Evolutionary conservation across 768 basidiomycete species (phyloP).

Genomic region (Roridomyces roridus): DNA sequence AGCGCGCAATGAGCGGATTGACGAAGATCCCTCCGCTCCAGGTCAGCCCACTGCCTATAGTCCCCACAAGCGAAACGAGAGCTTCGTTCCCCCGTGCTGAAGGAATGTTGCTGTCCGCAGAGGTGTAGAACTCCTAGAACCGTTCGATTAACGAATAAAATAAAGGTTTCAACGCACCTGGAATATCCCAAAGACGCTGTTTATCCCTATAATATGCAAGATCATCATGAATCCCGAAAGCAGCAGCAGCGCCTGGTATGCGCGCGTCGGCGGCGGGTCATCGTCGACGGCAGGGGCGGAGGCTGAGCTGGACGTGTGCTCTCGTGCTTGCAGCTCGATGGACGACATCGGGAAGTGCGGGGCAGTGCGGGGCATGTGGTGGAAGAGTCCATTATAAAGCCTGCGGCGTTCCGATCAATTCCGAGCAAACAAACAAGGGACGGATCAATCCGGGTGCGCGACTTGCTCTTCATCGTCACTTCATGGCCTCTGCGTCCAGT

Average conservation of each 20-base stretch:
- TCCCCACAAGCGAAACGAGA: slow-evolving; percentile 47
- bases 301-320: no score
- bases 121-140: slow-evolving; percentile 55
- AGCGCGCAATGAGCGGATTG: slow-evolving; percentile 42
- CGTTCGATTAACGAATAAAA: no score
- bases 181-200: slow-evolving; percentile 49
- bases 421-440: no score
- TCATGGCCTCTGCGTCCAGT: no score
- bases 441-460: no score
- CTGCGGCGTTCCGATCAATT: no score
- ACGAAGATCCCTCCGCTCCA: slow-evolving; percentile 55
- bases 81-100: slow-evolving; percentile 45
- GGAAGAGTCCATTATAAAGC: no score
- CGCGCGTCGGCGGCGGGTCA: neutral
- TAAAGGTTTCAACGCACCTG: slow-evolving; percentile 46
- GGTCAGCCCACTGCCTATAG: slow-evolving; percentile 49
- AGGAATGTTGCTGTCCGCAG: slow-evolving; percentile 37
- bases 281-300: no score
- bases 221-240: slow-evolving; percentile 50
- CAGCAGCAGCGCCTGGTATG: slow-evolving; percentile 43
- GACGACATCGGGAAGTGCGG: no score
- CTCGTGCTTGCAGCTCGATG: no score
- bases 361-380: no score
- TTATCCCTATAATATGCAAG: slow-evolving; percentile 52
- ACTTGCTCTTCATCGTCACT: no score